Conservation (phyloP, 83 land plant genomes). For the Picea abies region DNA sequence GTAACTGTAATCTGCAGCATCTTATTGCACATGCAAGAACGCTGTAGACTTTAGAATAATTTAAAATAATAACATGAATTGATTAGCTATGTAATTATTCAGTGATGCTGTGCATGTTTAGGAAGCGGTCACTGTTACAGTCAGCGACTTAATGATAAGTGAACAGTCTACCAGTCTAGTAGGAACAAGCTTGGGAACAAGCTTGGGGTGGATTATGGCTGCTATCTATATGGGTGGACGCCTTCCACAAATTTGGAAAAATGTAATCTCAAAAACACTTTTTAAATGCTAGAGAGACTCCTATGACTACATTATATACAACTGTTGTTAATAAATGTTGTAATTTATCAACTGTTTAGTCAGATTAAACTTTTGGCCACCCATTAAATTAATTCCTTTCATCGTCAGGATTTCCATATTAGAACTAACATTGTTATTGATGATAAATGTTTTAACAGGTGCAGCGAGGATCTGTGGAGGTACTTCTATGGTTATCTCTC, state of each 20-base stretch:
- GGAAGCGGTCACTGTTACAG: not conserved
- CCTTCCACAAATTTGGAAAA: constrained; percentile 79
- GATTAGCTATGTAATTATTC: no score
- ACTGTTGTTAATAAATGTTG: constrained; percentile 15
- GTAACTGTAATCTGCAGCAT: no score
- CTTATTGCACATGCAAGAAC: not conserved
- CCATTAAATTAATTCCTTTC: not conserved
- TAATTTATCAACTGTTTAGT: no score
- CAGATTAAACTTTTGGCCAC: not conserved
- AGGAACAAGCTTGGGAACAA: constrained; percentile 13
- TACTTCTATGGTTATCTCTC: not conserved
- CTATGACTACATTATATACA: constrained; percentile 90
- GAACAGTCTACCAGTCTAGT: not conserved
- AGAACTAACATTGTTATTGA: not conserved
- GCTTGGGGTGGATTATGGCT: no score
- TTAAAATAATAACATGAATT: not conserved
- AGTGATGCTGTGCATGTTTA: not conserved
- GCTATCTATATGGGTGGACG: constrained; percentile 39
- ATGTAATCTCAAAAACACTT: constrained; percentile 25
- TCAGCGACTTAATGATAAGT: not conserved
- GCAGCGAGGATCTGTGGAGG: constrained; percentile 83
- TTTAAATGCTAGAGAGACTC: constrained; percentile 62
- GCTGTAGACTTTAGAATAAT: not conserved
- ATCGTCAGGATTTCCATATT: not conserved
- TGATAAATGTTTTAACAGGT: constrained; percentile 39